Conservation (phyloP, 2,329 filamentous ascomycete genomes). For the Lasiodiplodia sp. region DNA sequence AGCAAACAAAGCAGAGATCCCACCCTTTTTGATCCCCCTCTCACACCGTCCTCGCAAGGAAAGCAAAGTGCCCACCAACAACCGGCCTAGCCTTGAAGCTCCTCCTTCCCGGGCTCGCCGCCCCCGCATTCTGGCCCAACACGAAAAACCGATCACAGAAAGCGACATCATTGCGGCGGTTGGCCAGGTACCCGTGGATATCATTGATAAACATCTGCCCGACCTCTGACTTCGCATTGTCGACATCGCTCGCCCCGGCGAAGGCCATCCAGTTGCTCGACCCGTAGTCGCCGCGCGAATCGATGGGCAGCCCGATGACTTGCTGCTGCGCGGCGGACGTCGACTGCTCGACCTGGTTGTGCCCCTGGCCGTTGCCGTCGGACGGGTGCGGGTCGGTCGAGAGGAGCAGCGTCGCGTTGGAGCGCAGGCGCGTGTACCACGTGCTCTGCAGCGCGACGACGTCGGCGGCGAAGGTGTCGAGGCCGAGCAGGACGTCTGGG, state of each 20-base stretch:
- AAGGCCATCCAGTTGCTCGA: slow-evolving; percentile 56
- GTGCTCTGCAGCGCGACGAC: slow-evolving; percentile 46
- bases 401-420: slow-evolving; percentile 32
- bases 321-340: no score
- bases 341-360: slow-evolving; percentile 13
- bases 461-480: slow-evolving; percentile 47
- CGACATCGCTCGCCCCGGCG: slow-evolving; percentile 39
- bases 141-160: slow-evolving; percentile 54
- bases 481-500: slow-evolving; percentile 48
- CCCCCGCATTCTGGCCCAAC: slow-evolving; percentile 36
- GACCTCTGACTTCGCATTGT: slow-evolving; percentile 2
- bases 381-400: not conserved
- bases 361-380: not conserved
- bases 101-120: slow-evolving; percentile 36
- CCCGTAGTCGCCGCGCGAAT: slow-evolving; percentile 49
- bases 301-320: slow-evolving; percentile 39
- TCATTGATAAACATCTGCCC: slow-evolving; percentile 46
- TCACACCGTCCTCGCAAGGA: slow-evolving; percentile 45
- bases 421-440: slow-evolving; percentile 47
- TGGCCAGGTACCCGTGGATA: slow-evolving; percentile 51
- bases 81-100: slow-evolving; percentile 50
- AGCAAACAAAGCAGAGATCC: no score
- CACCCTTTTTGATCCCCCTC: no score
- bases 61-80: slow-evolving; percentile 53
- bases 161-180: slow-evolving; percentile 50